These are phyloP conservation scores for Cotoneaster glaucophyllus DNA, from an alignment of 306 rosid species.

Conservation along the genomic window DNA sequence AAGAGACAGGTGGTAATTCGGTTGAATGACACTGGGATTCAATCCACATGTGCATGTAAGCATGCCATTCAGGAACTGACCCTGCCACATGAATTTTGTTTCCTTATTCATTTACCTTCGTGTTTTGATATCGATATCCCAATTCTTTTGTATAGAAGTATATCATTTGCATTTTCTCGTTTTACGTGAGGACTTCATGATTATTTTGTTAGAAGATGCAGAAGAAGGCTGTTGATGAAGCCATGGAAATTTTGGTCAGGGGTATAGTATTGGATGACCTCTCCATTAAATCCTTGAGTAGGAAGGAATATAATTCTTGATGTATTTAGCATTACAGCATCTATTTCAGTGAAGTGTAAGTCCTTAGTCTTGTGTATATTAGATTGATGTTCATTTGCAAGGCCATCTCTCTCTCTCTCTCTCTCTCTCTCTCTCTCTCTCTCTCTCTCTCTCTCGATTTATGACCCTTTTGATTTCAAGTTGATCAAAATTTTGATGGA, in stretches of 20 bases:
- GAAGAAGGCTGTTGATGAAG: slow-evolving; percentile 42
- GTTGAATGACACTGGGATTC: slow-evolving; percentile 44
- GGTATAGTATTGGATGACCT: slow-evolving; percentile 60
- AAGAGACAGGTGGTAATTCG: slow-evolving; percentile 39
- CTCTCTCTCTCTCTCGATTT: too few species aligned
- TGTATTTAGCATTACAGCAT: slow-evolving; percentile 32
- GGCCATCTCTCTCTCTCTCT: neutral
- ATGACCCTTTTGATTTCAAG: too few species aligned
- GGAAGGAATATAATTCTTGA: slow-evolving; percentile 36
- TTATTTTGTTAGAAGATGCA: slow-evolving; percentile 39
- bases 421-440: too few species aligned
- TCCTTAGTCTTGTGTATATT: slow-evolving; percentile 17
- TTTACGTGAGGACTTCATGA: slow-evolving; percentile 25
- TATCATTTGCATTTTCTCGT: slow-evolving; percentile 24
- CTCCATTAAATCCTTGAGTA: slow-evolving; percentile 48
- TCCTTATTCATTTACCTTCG: slow-evolving; percentile 3
- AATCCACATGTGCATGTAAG: slow-evolving; percentile 26
- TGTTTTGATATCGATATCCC: neutral
- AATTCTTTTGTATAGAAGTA: slow-evolving; percentile 34
- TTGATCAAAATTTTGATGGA: too few species aligned
- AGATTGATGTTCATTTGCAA: slow-evolving; percentile 7
- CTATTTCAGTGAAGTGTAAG: slow-evolving; percentile 22
- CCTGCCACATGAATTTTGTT: slow-evolving; percentile 17
- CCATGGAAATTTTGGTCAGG: slow-evolving; percentile 42
- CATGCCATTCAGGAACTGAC: slow-evolving; percentile 28